Evolutionary conservation across 192 early-diverging fungal species (phyloP), one percentile per base, ranked within the genome.

Genomic region (Pecoramyces ruminantium): DNA sequence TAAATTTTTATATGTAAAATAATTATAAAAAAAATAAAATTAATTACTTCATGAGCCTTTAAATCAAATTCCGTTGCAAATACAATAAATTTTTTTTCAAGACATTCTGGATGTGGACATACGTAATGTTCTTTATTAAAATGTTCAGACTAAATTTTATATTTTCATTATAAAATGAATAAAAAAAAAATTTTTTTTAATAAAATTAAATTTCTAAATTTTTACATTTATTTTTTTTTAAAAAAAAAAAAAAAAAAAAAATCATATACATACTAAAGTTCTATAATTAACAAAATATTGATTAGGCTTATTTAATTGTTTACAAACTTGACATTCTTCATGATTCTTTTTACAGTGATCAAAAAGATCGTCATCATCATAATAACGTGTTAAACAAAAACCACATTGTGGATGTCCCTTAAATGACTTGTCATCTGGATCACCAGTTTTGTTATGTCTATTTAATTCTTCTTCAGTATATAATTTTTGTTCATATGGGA

Each of bases 61-160:
- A 99, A 84, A 83, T 99, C 97, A 80, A 99, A 90, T 21, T 97
- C 93, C 17, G 92, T 90, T 34, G 88, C 92, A 88, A 99, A 99
- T 2, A 98, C 97, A 40, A 97, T 91, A 90, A 99, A 98, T 88
- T 97, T 99, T 83, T 93, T 91, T 67, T 96, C 96, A 51, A 96
- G 82, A 83, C 97, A 99, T 38, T 92, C 88, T 14, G 88, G 87
- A 29, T 96, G 87, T 80, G 85, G 84, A 85, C 97, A 99, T 25
- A 92, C 84, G 84, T 89, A 93, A 81, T 99, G 97, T 21, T 95
- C 93, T 40, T 84, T 82, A 79, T 88, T 84, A 80, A 97, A 96
- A 87, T 99, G 97, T 18, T 90, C 28, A 38, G 29, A 82, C 51
- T 38, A 34, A 34, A 21, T 34, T 78, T n/a, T n/a, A n/a, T n/a